These are phyloP conservation scores for Metschnikowia sp. DNA, from an alignment of 805 yeast species.

Conservation along the genomic window DNA sequence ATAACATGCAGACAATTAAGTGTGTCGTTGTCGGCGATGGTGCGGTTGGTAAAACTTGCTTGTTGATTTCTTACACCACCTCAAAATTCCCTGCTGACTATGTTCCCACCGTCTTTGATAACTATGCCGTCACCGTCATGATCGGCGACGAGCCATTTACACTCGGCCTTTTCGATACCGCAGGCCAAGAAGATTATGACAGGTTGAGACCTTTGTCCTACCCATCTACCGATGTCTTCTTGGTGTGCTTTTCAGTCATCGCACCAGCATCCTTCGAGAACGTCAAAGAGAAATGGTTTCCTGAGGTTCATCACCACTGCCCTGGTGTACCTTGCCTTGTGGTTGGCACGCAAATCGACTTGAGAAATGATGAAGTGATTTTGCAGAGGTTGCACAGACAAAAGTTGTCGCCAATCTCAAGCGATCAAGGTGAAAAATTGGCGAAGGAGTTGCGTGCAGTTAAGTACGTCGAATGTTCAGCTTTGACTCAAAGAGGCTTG, in stretches of 20 bases:
- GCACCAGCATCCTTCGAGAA: constrained; percentile 97
- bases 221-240: constrained; percentile 95
- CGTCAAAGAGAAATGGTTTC: constrained; percentile 98
- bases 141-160: constrained; percentile 98
- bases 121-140: constrained; percentile 91
- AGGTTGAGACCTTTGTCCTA: constrained; percentile 93
- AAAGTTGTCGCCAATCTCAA: constrained; percentile 78
- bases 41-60: constrained; percentile 98
- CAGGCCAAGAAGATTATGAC: constrained; percentile 99
- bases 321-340: constrained; percentile 97
- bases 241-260: constrained; percentile 93
- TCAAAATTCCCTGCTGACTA: constrained; percentile 97
- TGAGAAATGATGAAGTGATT: constrained; percentile 89
- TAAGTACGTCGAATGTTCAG: constrained; percentile 96
- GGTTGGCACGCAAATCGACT: constrained; percentile 95
- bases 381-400: constrained; percentile 88
- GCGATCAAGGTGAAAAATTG: constrained; percentile 85
- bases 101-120: constrained; percentile 97
- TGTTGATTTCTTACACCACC: constrained; percentile 92
- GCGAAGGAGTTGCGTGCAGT: constrained; percentile 95
- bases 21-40: constrained; percentile 99
- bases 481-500: constrained; percentile 93
- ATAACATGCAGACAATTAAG: constrained; percentile 60
- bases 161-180: constrained; percentile 95
- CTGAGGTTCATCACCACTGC: constrained; percentile 94